Evolutionary conservation across 1,139 yeast species (phyloP), one percentile per base, ranked within the genome.

Genomic region (Candida albicans): DNA sequence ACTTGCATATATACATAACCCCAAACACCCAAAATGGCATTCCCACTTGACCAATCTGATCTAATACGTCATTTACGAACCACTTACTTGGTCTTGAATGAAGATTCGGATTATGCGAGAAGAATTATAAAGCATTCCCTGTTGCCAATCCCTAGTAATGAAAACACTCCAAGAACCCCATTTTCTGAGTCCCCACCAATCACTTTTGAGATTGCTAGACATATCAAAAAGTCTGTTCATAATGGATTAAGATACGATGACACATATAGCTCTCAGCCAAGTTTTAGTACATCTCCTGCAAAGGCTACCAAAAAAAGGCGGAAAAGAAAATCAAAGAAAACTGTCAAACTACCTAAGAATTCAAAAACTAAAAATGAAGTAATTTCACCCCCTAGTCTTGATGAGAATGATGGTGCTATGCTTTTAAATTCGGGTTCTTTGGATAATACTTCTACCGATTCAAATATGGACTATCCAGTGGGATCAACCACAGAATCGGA

Each of bases 101-200:
- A 61, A 39, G 58, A 61, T 25, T 64, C 62, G 37, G 65, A 58
- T 14, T 59, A 58, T 33, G 52, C 61, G 12, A 54, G 50, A 12
- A 50, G 61, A 18, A 55, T 64, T 24, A 53, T 68, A 27, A 56
- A 53, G 28, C 64, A 33, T n/a, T 12, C 31, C 8, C 35, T 34
- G n/a, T 36, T 18, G 24, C 67, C 15, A 42, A 41, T 35, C 37
- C 37, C 5, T 24, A 41, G 37, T 37, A 42, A 41, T 31, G 41
- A 46, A 28, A 25, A 32, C 12, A 34, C 24, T 2, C 31, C 26
- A 24, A 24, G 36, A 11, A 8, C 39, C 18, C 34, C 40, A 27
- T 25, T 54, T 8, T 59, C 59, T 41, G 54, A 52, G 3, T 68
- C 74, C 1, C 75, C 75, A 0, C 75, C 75, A 0, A 68, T 70